phyloP scores from a whole-genome alignment of 2,329 filamentous ascomycete species.

The Talaromyces pinophilus region DNA sequence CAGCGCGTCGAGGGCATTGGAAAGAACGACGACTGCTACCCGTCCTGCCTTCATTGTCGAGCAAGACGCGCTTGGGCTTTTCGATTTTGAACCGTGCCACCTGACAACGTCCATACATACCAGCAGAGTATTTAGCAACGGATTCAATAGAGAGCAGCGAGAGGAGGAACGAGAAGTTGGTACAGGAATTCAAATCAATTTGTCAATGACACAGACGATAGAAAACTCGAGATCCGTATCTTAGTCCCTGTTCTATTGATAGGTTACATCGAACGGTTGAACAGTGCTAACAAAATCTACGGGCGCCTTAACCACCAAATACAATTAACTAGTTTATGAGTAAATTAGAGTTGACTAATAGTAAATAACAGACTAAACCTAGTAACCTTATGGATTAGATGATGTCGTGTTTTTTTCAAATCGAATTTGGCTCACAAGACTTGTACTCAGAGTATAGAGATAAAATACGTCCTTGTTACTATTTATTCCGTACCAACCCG shows the following conservation, averaged over 20 bases:
- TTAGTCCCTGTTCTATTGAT: background rate
- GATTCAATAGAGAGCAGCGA: background rate
- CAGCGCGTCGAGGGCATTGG: background rate
- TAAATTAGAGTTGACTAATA: no score
- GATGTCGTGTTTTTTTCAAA: no score
- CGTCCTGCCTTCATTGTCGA: background rate
- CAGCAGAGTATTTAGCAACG: background rate
- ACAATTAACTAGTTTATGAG: no score
- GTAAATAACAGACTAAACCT: no score
- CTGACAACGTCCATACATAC: constrained; percentile 9
- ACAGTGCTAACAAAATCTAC: no score
- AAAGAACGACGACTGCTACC: constrained; percentile 5
- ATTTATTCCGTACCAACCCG: no score
- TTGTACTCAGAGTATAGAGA: no score
- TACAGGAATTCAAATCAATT: background rate
- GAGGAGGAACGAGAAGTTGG: background rate
- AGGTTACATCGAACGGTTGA: no score
- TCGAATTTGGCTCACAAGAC: no score
- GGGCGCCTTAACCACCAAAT: no score
- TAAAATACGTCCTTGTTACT: no score
- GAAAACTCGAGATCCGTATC: background rate
- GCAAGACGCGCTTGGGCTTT: constrained; percentile 6
- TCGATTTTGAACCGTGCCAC: constrained; percentile 7
- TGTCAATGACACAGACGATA: background rate
- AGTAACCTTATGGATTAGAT: no score